phyloP scores from a whole-genome alignment of 345 rosid genomes.

The Laguncularia racemosa region DNA sequence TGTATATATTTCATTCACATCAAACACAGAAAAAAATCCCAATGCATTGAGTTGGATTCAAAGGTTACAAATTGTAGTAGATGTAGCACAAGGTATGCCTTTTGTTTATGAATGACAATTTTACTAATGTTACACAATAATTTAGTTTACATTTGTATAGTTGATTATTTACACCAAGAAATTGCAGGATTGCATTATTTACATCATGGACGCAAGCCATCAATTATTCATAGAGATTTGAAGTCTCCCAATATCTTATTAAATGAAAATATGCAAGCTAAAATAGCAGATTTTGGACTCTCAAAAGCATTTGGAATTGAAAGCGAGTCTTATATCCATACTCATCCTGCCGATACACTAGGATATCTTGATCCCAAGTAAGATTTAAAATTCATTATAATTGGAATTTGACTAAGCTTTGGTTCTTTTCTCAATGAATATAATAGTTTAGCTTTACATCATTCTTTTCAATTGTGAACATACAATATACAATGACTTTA shows the following conservation, averaged over 20 bases:
- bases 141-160: neutral
- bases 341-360: constrained; percentile 20
- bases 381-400: constrained; percentile 1
- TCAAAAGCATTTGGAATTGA: constrained; percentile 20
- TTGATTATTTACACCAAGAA: neutral
- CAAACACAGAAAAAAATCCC: constrained; percentile 11
- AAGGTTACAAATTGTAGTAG: neutral
- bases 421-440: no score
- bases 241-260: constrained; percentile 25
- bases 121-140: no score
- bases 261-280: constrained; percentile 18
- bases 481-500: no score
- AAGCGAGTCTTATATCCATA: constrained; percentile 21
- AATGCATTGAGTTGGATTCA: constrained; percentile 19
- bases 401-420: no score
- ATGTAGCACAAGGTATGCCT: neutral
- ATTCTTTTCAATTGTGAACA: no score
- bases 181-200: constrained; percentile 27
- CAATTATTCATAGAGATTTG: constrained; percentile 29
- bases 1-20: no score
- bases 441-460: no score
- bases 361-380: constrained; percentile 55
- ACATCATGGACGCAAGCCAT: constrained; percentile 26
- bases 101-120: no score
- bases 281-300: constrained; percentile 26